Evolutionary conservation across 768 basidiomycete genomes (phyloP).

Genomic region (Tulasnella sp.): DNA sequence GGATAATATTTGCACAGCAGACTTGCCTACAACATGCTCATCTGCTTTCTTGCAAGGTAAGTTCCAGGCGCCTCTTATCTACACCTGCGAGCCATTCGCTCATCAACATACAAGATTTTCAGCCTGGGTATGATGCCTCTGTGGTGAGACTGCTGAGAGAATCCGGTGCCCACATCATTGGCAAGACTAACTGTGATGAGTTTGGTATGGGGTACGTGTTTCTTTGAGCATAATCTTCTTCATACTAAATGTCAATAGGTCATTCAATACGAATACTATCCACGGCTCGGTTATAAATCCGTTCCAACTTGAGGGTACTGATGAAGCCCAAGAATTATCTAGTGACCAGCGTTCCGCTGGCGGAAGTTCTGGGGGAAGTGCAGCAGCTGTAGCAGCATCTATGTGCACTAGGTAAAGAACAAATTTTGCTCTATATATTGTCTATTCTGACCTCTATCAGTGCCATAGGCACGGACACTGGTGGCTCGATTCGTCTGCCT

Average conservation of each 20-base stretch:
- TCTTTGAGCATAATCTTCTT: neutral
- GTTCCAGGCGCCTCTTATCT: slow-evolving; percentile 6
- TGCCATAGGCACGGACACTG: slow-evolving; percentile 87
- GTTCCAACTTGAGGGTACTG: slow-evolving; percentile 25
- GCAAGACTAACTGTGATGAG: slow-evolving; percentile 93
- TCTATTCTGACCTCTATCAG: slow-evolving; percentile 30
- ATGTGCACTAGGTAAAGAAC: slow-evolving; percentile 70
- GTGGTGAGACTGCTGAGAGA: slow-evolving; percentile 50
- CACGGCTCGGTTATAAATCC: slow-evolving; percentile 79
- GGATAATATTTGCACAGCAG: slow-evolving; percentile 68
- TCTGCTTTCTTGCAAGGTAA: slow-evolving; percentile 59
- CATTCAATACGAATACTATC: slow-evolving; percentile 57
- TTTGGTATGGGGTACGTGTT: slow-evolving; percentile 88
- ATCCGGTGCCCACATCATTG: slow-evolving; percentile 58
- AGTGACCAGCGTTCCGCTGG: slow-evolving; percentile 54
- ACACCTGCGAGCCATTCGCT: neutral
- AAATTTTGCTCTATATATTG: neutral
- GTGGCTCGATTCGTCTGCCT: slow-evolving; percentile 84
- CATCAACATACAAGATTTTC: slow-evolving; percentile 40
- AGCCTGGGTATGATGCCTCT: slow-evolving; percentile 76
- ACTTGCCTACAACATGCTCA: slow-evolving; percentile 61
- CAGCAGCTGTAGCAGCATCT: slow-evolving; percentile 78
- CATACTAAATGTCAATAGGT: slow-evolving; percentile 33
- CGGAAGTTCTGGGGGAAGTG: slow-evolving; percentile 90
- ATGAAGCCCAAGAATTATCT: slow-evolving; percentile 20